Percentiles rank a stretch among this genome's conserved stretches.
Conservation (phyloP, 169 alveolate species). For the Babesia caballi region DNA sequence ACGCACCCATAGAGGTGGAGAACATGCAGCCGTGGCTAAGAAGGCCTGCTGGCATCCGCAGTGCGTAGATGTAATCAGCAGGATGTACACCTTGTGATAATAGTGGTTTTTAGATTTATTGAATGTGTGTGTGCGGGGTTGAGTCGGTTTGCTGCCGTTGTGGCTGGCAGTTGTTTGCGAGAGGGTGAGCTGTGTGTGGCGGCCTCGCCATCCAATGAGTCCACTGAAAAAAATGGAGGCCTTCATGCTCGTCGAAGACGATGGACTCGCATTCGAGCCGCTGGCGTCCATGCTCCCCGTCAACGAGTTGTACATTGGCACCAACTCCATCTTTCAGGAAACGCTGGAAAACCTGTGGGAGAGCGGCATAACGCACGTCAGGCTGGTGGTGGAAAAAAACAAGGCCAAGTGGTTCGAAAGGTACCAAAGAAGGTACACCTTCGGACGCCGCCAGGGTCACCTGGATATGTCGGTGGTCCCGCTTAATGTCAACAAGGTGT, state of each 20-base stretch:
- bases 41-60: background rate
- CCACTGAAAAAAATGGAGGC: slow-evolving; percentile 32
- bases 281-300: slow-evolving; percentile 14
- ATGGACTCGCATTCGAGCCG: slow-evolving; percentile 37
- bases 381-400: slow-evolving; percentile 24
- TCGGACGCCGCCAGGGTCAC: slow-evolving; percentile 40
- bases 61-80: background rate
- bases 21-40: slow-evolving; percentile 35
- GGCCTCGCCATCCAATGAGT: background rate
- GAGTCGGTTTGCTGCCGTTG: background rate
- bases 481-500: slow-evolving; percentile 30
- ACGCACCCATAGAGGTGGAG: slow-evolving; percentile 15
- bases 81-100: background rate
- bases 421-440: background rate
- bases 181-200: background rate
- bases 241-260: slow-evolving; percentile 22
- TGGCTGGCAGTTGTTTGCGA: background rate
- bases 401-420: slow-evolving; percentile 1
- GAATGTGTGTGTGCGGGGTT: background rate
- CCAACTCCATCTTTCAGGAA: slow-evolving; percentile 34
- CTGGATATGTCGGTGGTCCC: slow-evolving; percentile 23
- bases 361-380: slow-evolving; percentile 26
- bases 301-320: slow-evolving; percentile 37
- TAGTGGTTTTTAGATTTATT: background rate
- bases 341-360: slow-evolving; percentile 41